Evolutionary conservation across 2,329 filamentous ascomycete genomes (phyloP), one percentile per base, ranked within the genome.

Genomic region (Aspergillus neotritici): DNA sequence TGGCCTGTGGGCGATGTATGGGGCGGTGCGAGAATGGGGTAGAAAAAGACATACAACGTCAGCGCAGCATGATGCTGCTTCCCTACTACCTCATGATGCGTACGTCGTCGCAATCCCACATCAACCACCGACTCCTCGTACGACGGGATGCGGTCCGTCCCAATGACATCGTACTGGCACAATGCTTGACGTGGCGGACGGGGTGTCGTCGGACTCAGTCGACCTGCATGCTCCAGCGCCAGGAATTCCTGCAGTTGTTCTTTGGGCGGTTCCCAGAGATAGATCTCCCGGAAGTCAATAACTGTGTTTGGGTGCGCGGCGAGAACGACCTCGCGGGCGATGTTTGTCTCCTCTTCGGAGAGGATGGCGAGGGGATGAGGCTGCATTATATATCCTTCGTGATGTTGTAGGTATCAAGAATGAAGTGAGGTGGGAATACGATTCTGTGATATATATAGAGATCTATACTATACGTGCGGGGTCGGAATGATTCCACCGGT

Each of bases 161-260:
- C 73, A 44, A 79, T 71, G 37, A 80, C 69, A 60, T 76, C 77
- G 63, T 80, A 82, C 50, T 76, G 71, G 29, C 75, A 73, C 34
- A 73, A 68, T 2, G 76, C 78, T 38, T 76, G 54, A 25, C 77
- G 68, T 6, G 71, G 64, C 11, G 75, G 76, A 2, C 69, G 63
- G 11, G 68, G 68, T 2, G 69, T 70, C 2, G 62, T 60, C 12
- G 61, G 56, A 15, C 62, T 64, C 32, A 69, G 41, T n/a, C 62
- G 59, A 13, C 66, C 66, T 14, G 67, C 66, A 41, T 76, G 73
- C 49, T 77, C 74, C 3, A 72, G 58, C 0, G 68, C 66, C 4
- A 78, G 65, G 46, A 72, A 77, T 10, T 67, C 56, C 37, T 69
- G 67, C 44, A 77, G 64, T n/a, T 69, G 55, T 15, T 64, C 61